Percentiles rank a stretch among this genome's conserved stretches.
These are phyloP conservation scores for Verticillium nubilum DNA, from an alignment of 2,329 filamentous ascomycete species.

Conservation along the genomic window DNA sequence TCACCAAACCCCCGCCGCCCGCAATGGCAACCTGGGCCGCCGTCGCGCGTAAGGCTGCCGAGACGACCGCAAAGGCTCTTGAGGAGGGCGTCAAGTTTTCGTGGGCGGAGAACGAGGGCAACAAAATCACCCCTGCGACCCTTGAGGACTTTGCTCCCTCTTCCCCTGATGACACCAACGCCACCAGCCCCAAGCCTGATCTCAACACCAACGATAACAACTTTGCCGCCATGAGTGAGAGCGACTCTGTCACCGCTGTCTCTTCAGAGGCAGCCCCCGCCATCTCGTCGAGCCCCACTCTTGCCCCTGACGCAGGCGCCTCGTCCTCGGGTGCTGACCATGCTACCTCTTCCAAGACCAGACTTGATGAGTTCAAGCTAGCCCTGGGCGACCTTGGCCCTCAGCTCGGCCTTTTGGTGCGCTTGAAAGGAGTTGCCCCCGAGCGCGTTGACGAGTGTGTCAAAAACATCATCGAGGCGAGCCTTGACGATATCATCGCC, in stretches of 20 bases:
- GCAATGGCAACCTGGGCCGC: neutral
- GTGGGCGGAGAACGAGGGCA: neutral
- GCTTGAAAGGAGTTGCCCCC: neutral
- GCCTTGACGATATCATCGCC: neutral
- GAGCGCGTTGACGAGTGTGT: neutral
- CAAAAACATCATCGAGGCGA: neutral
- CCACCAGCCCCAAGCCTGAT: neutral
- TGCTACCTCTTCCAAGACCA: neutral
- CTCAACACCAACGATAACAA: neutral
- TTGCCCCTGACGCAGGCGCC: neutral
- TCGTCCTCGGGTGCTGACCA: neutral
- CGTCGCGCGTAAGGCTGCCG: neutral
- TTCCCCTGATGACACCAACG: too few species aligned
- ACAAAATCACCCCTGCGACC: neutral
- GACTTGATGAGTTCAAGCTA: neutral
- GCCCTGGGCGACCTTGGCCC: neutral
- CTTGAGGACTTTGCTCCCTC: neutral
- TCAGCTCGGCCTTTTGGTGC: neutral
- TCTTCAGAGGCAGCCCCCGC: too few species aligned
- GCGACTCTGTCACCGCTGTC: neutral
- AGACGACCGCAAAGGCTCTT: neutral
- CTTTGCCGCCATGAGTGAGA: neutral
- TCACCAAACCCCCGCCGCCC: neutral
- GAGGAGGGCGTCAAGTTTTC: conserved; percentile 1
- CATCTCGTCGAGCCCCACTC: neutral